These are phyloP conservation scores for Asterionellopsis glacialis DNA, from an alignment of 108 stramenopile genomes.

Conservation along the genomic window DNA sequence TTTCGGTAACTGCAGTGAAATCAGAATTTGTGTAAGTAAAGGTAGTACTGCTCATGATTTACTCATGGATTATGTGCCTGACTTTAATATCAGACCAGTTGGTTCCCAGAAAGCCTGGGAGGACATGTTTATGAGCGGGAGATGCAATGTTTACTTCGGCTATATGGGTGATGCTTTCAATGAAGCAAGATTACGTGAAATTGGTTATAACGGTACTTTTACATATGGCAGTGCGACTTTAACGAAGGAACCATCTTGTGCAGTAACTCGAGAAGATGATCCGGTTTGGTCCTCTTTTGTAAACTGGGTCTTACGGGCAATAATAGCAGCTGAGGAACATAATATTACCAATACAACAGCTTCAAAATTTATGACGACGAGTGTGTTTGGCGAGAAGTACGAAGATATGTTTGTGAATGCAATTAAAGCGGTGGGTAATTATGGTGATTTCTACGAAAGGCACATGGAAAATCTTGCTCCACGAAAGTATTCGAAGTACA, in stretches of 20 bases:
- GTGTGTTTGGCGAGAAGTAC: conserved; percentile 11
- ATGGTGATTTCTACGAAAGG: conserved; percentile 1
- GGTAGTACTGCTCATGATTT: too few relatives aligned
- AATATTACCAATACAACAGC: conserved; percentile 11
- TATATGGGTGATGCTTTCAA: too few relatives aligned
- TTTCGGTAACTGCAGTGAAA: too few relatives aligned
- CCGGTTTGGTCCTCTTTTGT: conserved; percentile 26
- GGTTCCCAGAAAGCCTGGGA: too few relatives aligned
- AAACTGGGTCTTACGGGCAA: conserved; percentile 39
- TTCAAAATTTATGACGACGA: not conserved
- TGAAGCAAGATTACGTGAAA: too few relatives aligned
- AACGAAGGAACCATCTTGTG: conserved; percentile 8
- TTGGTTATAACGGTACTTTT: not conserved
- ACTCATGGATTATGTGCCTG: too few relatives aligned
- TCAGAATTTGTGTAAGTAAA: too few relatives aligned
- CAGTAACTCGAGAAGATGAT: conserved; percentile 15
- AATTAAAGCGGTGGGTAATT: not conserved
- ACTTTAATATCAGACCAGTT: too few relatives aligned
- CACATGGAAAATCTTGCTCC: not conserved
- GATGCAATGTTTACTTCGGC: too few relatives aligned
- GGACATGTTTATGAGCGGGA: too few relatives aligned
- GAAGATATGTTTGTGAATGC: not conserved
- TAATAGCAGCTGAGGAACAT: conserved; percentile 37
- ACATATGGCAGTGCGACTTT: not conserved
- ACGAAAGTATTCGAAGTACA: too few relatives aligned